Conservation (phyloP, 2,329 filamentous ascomycete genomes). For the Coniochaeta pulveracea region DNA sequence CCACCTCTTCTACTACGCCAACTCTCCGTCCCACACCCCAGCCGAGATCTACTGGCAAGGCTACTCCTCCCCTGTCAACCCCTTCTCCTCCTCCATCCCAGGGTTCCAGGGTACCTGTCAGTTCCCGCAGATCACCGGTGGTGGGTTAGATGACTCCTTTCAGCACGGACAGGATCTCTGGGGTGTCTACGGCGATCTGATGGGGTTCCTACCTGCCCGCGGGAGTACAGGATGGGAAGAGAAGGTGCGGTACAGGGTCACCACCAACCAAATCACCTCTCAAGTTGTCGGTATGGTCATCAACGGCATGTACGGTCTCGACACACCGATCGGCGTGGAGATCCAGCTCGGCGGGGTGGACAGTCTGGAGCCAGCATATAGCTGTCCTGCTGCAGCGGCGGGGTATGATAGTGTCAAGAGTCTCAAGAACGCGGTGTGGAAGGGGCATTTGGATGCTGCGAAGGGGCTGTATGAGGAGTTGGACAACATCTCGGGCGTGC, state of each 20-base stretch:
- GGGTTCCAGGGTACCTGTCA: conserved; percentile 67
- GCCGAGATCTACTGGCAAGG: conserved; percentile 55
- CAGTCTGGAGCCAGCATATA: conserved; percentile 63
- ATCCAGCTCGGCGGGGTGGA: conserved; percentile 50
- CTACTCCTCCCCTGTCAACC: conserved; percentile 51
- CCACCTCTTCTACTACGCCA: conserved; percentile 58
- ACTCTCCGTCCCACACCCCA: conserved; percentile 28
- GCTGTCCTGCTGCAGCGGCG: conserved; percentile 40
- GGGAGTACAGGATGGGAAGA: conserved; percentile 25
- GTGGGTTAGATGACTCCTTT: conserved; percentile 62
- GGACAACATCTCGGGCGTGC: conserved; percentile 58
- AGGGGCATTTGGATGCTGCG: conserved; percentile 47
- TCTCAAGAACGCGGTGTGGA: conserved; percentile 41
- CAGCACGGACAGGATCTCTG: conserved; percentile 68
- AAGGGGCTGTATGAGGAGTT: conserved; percentile 43
- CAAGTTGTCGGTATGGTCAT: conserved; percentile 70
- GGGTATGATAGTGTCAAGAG: conserved; percentile 33
- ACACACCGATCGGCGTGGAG: conserved; percentile 30
- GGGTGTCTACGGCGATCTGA: conserved; percentile 60
- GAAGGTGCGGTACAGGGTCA: conserved; percentile 56
- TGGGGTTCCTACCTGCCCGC: conserved; percentile 52
- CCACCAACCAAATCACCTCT: conserved; percentile 72
- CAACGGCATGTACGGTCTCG: conserved; percentile 51
- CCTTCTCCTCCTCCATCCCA: conserved; percentile 47
- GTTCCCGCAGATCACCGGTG: conserved; percentile 69